Evolutionary conservation across 2,329 filamentous ascomycete genomes (phyloP).

Genomic region (Sporothrix globosa): DNA sequence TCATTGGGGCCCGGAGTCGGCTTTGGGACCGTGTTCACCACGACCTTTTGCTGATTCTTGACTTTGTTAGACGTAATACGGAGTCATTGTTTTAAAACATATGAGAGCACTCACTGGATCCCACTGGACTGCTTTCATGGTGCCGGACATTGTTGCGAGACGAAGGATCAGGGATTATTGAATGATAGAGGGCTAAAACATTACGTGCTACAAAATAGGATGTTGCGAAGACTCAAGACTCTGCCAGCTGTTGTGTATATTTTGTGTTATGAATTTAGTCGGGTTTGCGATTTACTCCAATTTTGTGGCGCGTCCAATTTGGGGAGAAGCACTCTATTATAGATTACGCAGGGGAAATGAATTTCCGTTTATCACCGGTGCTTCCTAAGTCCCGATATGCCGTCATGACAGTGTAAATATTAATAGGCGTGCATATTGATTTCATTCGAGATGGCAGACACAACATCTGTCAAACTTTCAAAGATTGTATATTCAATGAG

Average conservation of each 20-base stretch:
- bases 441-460: too few species aligned
- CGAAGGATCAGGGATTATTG: neutral
- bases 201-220: too few species aligned
- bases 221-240: neutral
- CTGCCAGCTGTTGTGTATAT: neutral
- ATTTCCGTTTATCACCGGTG: neutral
- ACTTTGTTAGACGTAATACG: neutral
- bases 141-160: constrained; percentile 3
- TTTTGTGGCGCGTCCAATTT: neutral
- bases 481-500: neutral
- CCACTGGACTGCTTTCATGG: constrained; percentile 36
- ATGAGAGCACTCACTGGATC: constrained; percentile 24
- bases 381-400: neutral
- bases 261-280: neutral
- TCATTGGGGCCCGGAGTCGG: constrained; percentile 49
- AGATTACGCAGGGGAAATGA: neutral
- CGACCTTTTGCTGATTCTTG: constrained; percentile 23
- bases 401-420: neutral
- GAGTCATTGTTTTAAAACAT: neutral
- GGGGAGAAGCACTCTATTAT: neutral
- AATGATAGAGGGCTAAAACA: neutral
- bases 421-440: too few species aligned
- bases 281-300: neutral
- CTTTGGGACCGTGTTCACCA: constrained; percentile 48
- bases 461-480: neutral